Evolutionary conservation across 2,329 filamentous ascomycete genomes (phyloP).

Genomic region (Beauveria sp.): DNA sequence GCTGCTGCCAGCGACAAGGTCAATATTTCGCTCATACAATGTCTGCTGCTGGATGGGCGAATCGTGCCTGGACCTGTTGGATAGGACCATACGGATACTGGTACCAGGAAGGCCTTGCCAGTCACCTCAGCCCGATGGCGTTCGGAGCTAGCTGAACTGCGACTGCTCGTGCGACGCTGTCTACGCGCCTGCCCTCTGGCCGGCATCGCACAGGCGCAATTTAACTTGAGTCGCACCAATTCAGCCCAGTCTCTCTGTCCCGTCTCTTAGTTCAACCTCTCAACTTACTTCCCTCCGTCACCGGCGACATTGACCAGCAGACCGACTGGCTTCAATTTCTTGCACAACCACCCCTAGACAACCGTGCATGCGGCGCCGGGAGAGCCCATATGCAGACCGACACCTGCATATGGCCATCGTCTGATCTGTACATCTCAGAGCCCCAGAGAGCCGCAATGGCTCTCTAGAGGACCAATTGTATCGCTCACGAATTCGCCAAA

Average conservation of each 20-base stretch:
- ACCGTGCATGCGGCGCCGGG: no score
- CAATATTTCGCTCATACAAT: not conserved
- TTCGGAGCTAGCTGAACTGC: not conserved
- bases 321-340: no score
- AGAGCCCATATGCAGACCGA: not conserved
- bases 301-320: no score
- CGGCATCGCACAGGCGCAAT: not conserved
- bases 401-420: not conserved
- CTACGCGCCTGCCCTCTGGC: not conserved
- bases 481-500: not conserved
- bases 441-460: not conserved
- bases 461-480: not conserved
- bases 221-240: not conserved
- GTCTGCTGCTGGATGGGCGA: not conserved
- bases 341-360: no score
- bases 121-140: not conserved
- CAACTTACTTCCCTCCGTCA: not conserved
- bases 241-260: not conserved
- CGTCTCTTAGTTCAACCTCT: not conserved
- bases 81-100: not conserved
- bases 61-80: no score
- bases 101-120: not conserved
- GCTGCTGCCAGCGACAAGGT: not conserved
- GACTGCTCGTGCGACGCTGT: not conserved
- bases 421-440: not conserved